Percentiles rank a stretch among this genome's conserved stretches.
phyloP scores from a whole-genome alignment of 345 rosid genomes.

The Conringia planisiliqua region DNA sequence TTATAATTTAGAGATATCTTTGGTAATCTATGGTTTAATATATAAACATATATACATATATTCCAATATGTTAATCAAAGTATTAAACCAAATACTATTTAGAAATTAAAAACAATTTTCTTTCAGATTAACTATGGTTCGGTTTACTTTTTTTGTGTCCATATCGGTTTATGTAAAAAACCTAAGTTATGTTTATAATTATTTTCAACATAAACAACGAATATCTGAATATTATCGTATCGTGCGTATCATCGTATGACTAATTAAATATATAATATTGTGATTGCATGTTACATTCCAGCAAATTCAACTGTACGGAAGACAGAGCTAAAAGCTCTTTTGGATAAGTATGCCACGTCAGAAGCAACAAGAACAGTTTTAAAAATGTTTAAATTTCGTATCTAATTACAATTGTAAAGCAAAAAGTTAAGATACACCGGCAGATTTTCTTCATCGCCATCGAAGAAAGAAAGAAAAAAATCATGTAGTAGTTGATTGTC shows the following conservation, averaged over 20 bases:
- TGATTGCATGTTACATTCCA: conserved; percentile 25
- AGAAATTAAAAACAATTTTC: background rate
- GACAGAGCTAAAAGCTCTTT: conserved; percentile 7
- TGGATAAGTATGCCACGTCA: conserved; percentile 32
- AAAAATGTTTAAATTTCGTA: background rate
- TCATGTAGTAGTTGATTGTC: background rate
- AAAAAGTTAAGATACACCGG: conserved; percentile 18
- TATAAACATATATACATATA: background rate
- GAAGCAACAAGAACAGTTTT: conserved; percentile 11
- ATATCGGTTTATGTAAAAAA: background rate
- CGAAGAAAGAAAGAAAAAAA: background rate
- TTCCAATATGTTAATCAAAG: background rate
- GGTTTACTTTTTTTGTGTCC: background rate
- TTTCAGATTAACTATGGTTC: background rate
- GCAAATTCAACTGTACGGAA: conserved; percentile 27
- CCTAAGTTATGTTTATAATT: background rate
- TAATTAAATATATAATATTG: background rate
- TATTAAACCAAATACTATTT: background rate
- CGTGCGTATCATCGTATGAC: background rate
- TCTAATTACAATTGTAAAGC: conserved; percentile 3
- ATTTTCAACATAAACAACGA: background rate
- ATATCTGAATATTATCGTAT: background rate
- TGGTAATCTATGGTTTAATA: no score
- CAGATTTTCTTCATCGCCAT: conserved; percentile 16
- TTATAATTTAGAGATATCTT: no score